Evolutionary conservation across 176 grass and related monocot genomes (phyloP), one percentile per base, ranked within the genome.

Genomic region (Raddia distichophylla): DNA sequence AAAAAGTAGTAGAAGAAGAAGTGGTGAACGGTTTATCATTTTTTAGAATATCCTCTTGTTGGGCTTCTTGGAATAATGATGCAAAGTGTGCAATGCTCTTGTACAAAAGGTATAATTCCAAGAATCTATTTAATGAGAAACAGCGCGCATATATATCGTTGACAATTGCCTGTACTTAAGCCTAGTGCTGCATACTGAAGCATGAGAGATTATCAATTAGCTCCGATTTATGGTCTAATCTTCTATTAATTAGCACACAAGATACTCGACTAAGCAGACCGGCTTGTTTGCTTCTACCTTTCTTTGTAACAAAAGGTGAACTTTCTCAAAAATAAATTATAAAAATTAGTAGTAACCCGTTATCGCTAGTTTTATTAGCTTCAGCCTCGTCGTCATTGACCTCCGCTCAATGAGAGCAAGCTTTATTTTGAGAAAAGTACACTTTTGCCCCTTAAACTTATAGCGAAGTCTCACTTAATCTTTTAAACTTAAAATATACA

Each of bases 131-230:
- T 54, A 53, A 79, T 53, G 65, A 42, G 59, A 61, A 40, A 32
- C 20, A 81, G 1, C n/a, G n/a, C n/a, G n/a, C 69, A 74, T 67
- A 80, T 47, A 74, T 67, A 80, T 47, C 45, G 27, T 65, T 80
- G 17, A 71, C 56, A 47, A 72, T 20, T 16, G 8, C 56, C 5
- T 60, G 44, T 42, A 48, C 49, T 64, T 57, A 71, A 78, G 48
- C 47, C 59, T 49, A 4, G 2, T 37, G 20, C 6, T 63, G 48
- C 58, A 78, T 32, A 72, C 10, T 54, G 32, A 43, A 60, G 45
- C 64, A 54, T 82, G 13, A 10, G 17, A 63, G 10, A 27, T 70
- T 49, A 33, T 48, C 40, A 51, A 52, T 67, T 65, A 51, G 34
- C 22, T 75, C 19, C 16, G 32, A 14, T 58, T 51, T 81, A 61